phyloP scores from a whole-genome alignment of 768 basidiomycete genomes.

The Mycena metata region DNA sequence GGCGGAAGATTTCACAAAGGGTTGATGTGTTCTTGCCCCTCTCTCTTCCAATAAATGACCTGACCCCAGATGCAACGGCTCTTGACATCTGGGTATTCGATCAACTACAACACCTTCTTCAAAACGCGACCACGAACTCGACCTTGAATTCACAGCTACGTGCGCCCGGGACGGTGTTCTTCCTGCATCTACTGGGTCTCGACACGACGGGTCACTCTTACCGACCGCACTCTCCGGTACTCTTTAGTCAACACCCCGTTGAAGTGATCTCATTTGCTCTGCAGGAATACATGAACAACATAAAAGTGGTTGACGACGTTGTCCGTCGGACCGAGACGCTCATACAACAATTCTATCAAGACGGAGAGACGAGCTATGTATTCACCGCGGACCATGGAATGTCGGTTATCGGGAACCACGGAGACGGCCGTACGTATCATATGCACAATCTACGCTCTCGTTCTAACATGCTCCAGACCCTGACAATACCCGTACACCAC shows the following conservation, averaged over 20 bases:
- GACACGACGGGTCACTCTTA: conserved; percentile 93
- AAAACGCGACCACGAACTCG: conserved; percentile 70
- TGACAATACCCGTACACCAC: conserved; percentile 88
- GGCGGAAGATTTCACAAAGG: conserved; percentile 90
- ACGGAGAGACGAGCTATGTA: conserved; percentile 78
- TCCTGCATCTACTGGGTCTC: conserved; percentile 85
- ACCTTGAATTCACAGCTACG: conserved; percentile 65
- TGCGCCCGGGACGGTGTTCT: conserved; percentile 77
- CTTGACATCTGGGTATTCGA: conserved; percentile 87
- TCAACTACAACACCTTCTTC: conserved; percentile 71
- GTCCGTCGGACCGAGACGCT: conserved; percentile 76
- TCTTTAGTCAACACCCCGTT: background rate
- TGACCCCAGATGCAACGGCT: conserved; percentile 72
- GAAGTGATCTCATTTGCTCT: background rate
- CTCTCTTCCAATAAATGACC: background rate
- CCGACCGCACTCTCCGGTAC: conserved; percentile 81
- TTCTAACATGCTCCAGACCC: conserved; percentile 65
- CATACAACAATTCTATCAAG: conserved; percentile 72
- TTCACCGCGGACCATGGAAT: conserved; percentile 95
- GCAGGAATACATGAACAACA: conserved; percentile 90
- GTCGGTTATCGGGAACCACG: conserved; percentile 90
- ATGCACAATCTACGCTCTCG: conserved; percentile 14
- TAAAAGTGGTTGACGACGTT: conserved; percentile 82
- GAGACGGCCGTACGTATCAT: conserved; percentile 77
- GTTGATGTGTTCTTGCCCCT: conserved; percentile 46